Conservation (phyloP, 805 yeast species). For the Wickerhamiella kurtzmanii region DNA sequence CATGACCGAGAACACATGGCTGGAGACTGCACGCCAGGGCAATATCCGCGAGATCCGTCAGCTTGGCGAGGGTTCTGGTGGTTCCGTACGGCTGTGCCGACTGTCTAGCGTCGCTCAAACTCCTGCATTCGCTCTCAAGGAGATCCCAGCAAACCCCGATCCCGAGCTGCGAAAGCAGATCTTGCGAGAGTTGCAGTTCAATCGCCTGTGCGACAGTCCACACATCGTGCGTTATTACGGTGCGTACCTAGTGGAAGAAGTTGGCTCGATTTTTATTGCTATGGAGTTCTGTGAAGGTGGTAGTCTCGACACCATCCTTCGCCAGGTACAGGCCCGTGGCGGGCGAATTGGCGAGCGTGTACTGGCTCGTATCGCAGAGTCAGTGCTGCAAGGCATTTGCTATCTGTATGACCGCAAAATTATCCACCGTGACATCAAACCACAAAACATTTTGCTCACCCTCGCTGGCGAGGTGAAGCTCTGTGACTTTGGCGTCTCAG, state of each 20-base stretch:
- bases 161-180: conserved; percentile 85
- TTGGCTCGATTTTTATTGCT: conserved; percentile 76
- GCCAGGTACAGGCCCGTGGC: conserved; percentile 53
- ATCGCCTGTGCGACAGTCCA: conserved; percentile 66
- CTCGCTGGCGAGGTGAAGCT: conserved; percentile 69
- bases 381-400: conserved; percentile 70
- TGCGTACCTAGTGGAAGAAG: conserved; percentile 64
- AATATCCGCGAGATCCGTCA: conserved; percentile 55
- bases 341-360: conserved; percentile 90
- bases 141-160: conserved; percentile 60
- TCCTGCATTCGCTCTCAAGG: conserved; percentile 63
- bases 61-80: conserved; percentile 92
- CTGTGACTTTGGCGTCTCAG: conserved; percentile 96
- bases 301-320: conserved; percentile 83
- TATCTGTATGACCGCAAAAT: conserved; percentile 79
- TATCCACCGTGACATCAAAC: conserved; percentile 92
- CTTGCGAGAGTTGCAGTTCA: conserved; percentile 78
- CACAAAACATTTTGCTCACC: conserved; percentile 78
- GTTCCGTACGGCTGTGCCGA: conserved; percentile 70
- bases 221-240: conserved; percentile 89
- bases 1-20: conserved; percentile 42
- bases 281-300: conserved; percentile 97
- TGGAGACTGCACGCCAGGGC: conserved; percentile 39
- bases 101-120: conserved; percentile 25
- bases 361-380: conserved; percentile 76